Conservation (phyloP, 345 rosid species). For the Syzygium jambos region DNA sequence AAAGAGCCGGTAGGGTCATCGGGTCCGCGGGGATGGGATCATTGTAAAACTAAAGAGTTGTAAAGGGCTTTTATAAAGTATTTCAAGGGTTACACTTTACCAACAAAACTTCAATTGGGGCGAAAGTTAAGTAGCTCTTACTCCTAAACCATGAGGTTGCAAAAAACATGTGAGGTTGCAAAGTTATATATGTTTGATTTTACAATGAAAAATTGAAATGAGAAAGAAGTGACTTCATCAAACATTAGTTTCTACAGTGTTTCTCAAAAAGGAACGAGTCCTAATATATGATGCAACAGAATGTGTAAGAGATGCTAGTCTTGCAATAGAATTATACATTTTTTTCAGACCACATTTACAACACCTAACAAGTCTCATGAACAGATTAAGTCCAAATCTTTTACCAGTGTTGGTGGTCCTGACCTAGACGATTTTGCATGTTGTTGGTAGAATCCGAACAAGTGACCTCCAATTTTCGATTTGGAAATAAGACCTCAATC, state of each 20-base stretch:
- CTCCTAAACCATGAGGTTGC: background rate
- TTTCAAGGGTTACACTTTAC: background rate
- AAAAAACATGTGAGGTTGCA: background rate
- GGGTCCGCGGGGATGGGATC: background rate
- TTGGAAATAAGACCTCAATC: background rate
- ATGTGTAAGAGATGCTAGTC: background rate
- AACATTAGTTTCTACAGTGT: background rate
- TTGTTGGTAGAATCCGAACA: background rate
- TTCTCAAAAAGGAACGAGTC: background rate
- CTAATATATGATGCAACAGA: background rate
- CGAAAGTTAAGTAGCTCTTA: background rate
- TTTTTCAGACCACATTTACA: background rate
- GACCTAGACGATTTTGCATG: background rate
- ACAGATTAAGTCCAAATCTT: background rate
- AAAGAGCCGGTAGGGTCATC: fast-evolving
- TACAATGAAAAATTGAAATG: background rate
- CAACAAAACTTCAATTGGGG: background rate
- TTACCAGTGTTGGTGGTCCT: background rate
- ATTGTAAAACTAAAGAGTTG: background rate
- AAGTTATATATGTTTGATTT: background rate
- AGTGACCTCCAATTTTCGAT: background rate
- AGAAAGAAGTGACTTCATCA: background rate
- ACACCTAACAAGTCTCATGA: background rate
- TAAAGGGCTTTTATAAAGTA: background rate
- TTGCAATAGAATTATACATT: background rate